Conservation (phyloP, 352 stramenopile genomes). For the Pythium pyrilobum region DNA sequence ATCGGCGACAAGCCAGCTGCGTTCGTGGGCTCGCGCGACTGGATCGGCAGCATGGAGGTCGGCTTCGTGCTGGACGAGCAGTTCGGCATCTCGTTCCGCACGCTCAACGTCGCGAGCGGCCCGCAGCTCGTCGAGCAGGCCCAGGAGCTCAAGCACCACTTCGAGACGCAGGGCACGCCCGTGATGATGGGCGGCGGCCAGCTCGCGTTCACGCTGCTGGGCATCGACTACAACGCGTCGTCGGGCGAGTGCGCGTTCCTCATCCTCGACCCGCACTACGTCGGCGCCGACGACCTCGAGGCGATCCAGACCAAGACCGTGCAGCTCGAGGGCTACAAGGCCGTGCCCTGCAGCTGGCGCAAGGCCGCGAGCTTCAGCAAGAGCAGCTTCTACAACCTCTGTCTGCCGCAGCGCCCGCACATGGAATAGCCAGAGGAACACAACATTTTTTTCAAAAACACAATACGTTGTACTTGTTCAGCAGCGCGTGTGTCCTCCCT, state of each 20-base stretch:
- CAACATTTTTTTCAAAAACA: neutral
- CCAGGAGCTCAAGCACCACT: slow-evolving; percentile 68
- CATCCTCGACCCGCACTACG: slow-evolving; percentile 83
- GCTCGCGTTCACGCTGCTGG: slow-evolving; percentile 78
- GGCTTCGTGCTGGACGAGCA: slow-evolving; percentile 77
- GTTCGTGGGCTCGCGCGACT: slow-evolving; percentile 68
- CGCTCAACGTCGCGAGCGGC: slow-evolving; percentile 54
- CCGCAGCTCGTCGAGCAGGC: slow-evolving; percentile 51
- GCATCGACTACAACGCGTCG: slow-evolving; percentile 62
- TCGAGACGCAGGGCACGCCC: slow-evolving; percentile 68
- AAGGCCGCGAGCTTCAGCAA: slow-evolving; percentile 50
- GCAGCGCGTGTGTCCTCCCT: neutral
- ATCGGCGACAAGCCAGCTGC: slow-evolving; percentile 75
- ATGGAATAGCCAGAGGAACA: neutral
- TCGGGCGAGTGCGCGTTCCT: slow-evolving; percentile 67
- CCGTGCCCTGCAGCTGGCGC: slow-evolving; percentile 59
- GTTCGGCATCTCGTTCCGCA: slow-evolving; percentile 69
- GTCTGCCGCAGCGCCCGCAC: slow-evolving; percentile 54
- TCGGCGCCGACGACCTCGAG: slow-evolving; percentile 52
- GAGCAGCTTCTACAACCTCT: slow-evolving; percentile 75
- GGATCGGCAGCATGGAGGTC: slow-evolving; percentile 85
- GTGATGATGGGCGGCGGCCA: slow-evolving; percentile 85
- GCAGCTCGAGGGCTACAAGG: slow-evolving; percentile 71
- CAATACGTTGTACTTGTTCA: slow-evolving; percentile 1
- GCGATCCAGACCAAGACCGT: slow-evolving; percentile 62